Base-by-base conservation (phyloP, 2,329 filamentous ascomycete genomes). In the Aspergillus flavus region DNA sequence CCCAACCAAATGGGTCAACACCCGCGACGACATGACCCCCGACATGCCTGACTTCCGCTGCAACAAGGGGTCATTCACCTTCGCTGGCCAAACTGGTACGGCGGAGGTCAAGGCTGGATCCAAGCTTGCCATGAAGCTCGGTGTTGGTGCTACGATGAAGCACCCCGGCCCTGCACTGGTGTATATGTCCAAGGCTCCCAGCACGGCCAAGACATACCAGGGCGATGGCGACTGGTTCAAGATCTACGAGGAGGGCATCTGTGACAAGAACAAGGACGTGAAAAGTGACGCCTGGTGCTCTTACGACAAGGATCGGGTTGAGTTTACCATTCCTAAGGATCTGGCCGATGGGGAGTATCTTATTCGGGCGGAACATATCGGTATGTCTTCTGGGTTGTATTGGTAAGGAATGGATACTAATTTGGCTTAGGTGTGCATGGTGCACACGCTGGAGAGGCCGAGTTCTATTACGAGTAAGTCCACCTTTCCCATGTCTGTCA, bases 121-220 rank as follows among this genome's bases (percentile, higher is more conserved):
- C 32, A 66, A 58, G 46, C 41, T 73, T 30, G 65, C 64, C 9
- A 50, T 67, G 59, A 66, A 64, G 59, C 69, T 72, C 48, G 65
- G 34, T 2, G 57, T 67, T 36, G 70, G 65, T 54, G 68, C 67
- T 12, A 62, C 34, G 6, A 66, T 71, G 21, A 46, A 63, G 30
- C 70, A 72, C 58, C 69, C 70, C 21, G 70, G 70, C 14, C 68
- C 69, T 41, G 60, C 59, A 11, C 52, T 63, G 2, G 65, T 69
- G 30, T 72, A 72, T 46, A 69, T 72, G 69, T 69, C 69, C 36
- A 69, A 69, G 46, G 70, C 61, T 19, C 63, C 67, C 10, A 52
- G 50, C 48, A 41, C 61, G 6, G 67, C 60, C 9, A 61, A 61
- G n/a, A 2, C 30, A 14, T 66, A 68, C 10, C 10, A 69, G 36